These are phyloP conservation scores for Gymnopus androsaceus DNA, from an alignment of 1,284 basidiomycete species.

Conservation along the genomic window DNA sequence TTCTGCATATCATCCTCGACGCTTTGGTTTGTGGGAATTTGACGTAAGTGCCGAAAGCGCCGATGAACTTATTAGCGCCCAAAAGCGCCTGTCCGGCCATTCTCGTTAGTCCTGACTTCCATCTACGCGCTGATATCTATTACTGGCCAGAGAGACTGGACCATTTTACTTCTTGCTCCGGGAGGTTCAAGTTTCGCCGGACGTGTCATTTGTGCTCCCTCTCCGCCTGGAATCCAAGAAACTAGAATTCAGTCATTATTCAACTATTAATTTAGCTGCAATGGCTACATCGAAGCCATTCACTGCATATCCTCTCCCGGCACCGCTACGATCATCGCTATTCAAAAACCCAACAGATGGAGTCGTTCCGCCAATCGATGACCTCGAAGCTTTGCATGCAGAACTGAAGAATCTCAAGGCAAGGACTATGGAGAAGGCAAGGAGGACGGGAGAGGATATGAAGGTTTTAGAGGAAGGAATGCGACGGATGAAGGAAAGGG, in stretches of 20 bases:
- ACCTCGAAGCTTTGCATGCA: slow-evolving; percentile 64
- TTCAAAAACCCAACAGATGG: slow-evolving; percentile 60
- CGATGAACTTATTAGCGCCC: no score
- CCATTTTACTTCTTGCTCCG: neutral
- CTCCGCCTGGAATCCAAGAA: neutral
- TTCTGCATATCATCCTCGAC: no score
- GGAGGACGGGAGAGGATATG: slow-evolving; percentile 71
- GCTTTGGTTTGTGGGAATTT: slow-evolving; percentile 2
- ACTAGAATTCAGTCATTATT: neutral
- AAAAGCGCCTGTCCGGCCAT: no score
- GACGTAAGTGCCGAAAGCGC: slow-evolving; percentile 1
- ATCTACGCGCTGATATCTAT: neutral
- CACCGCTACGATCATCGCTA: slow-evolving; percentile 53
- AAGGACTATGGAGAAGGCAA: slow-evolving; percentile 57
- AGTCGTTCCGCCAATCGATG: slow-evolving; percentile 66
- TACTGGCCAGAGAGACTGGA: neutral
- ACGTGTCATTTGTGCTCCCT: neutral
- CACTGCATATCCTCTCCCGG: slow-evolving; percentile 26
- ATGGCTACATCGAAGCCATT: slow-evolving; percentile 10
- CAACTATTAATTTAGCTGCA: neutral
- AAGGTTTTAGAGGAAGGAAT: slow-evolving; percentile 68
- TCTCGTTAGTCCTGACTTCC: neutral
- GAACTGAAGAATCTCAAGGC: slow-evolving; percentile 60
- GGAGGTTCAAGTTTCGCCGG: neutral
- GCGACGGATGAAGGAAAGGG: slow-evolving; percentile 70